These are phyloP conservation scores for Penicillium samsonianum DNA, from an alignment of 495 filamentous ascomycete genomes.

Conservation along the genomic window DNA sequence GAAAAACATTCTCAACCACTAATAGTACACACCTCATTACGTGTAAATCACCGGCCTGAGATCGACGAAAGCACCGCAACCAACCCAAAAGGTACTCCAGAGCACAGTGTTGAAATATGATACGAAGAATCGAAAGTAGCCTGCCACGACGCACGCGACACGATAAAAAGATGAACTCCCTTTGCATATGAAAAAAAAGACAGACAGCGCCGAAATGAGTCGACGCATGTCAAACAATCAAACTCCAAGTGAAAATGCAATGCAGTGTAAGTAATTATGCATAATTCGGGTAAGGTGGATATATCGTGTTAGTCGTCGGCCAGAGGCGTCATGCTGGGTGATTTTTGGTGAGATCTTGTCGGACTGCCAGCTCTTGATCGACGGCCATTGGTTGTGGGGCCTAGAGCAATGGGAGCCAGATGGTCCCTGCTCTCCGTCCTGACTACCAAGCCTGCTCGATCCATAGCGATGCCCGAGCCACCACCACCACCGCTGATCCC, in stretches of 20 bases:
- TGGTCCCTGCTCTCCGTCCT: constrained; percentile 82
- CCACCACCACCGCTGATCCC: constrained; percentile 40
- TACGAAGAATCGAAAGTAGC: constrained; percentile 30
- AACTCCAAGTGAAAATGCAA: constrained; percentile 31
- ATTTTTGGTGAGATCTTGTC: constrained; percentile 44
- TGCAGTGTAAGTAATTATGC: constrained; percentile 18
- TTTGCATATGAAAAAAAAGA: neutral
- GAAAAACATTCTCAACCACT: constrained; percentile 16
- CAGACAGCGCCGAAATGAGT: constrained; percentile 1
- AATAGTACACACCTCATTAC: constrained; percentile 31
- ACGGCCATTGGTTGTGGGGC: constrained; percentile 47
- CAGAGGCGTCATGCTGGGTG: constrained; percentile 43
- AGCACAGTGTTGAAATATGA: constrained; percentile 30
- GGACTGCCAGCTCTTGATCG: constrained; percentile 49
- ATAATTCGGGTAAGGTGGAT: constrained; percentile 16
- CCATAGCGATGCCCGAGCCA: constrained; percentile 57
- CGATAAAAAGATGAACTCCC: constrained; percentile 7
- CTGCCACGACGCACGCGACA: constrained; percentile 6
- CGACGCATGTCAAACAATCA: constrained; percentile 6
- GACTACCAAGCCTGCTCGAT: constrained; percentile 71
- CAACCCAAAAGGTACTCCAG: constrained; percentile 31
- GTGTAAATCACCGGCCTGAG: constrained; percentile 28
- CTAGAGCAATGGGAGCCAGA: constrained; percentile 47
- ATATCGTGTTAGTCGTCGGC: constrained; percentile 40
- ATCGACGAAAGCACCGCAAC: constrained; percentile 22